Base-by-base conservation (phyloP, 345 rosid genomes). In the Eucalyptus brandiana region DNA sequence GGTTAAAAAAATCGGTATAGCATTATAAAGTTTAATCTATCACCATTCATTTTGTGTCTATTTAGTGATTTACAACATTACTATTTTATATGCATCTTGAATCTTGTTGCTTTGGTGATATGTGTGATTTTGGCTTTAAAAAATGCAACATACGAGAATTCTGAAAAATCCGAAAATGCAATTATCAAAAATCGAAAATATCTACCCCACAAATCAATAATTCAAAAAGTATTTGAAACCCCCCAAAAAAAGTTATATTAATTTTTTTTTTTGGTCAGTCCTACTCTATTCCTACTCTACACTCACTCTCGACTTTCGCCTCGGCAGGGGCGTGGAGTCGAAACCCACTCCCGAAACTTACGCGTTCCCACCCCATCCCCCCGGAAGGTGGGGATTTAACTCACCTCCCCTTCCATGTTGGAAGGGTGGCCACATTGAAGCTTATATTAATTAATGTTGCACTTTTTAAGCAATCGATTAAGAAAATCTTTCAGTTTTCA, bases 1-100 rank as follows among this genome's bases (percentile, higher is more conserved):
- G 1, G 13, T 32, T 9, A 34, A 9, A 40, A 17, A 69, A 2
- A 67, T 16, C 1, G 10, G 3, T 0, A 17, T 67, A 18, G 7
- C 7, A 69, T 69, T 69, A 6, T 8, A 67, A 69, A 32, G 2
- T 23, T 18, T 23, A 69, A 69, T 9, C 6, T 7, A 72, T 34
- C 44, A 34, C 7, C 21, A 34, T 72, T 10, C 81, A 72, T 18
- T 11, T 72, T 0, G 12, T 72, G 26, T 34, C 6, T 69, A 9
- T 18, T 7, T 34, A 69, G 44, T 16, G 42, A 67, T 17, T 17
- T 32, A 67, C 6, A 32, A 34, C 5, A 32, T 67, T 32, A 32
- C 12, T 15, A 8, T 67, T 65, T n/a, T n/a, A 65, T n/a, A 15
- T 65, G 76, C 15, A 16, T 65, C 19, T 65, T 0, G 9, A 17